A percentile compares a stretch with the other conserved stretches of the same genome.
phyloP scores from a whole-genome alignment of 208 protist species.

The Acanthamoeba castellanii region DNA sequence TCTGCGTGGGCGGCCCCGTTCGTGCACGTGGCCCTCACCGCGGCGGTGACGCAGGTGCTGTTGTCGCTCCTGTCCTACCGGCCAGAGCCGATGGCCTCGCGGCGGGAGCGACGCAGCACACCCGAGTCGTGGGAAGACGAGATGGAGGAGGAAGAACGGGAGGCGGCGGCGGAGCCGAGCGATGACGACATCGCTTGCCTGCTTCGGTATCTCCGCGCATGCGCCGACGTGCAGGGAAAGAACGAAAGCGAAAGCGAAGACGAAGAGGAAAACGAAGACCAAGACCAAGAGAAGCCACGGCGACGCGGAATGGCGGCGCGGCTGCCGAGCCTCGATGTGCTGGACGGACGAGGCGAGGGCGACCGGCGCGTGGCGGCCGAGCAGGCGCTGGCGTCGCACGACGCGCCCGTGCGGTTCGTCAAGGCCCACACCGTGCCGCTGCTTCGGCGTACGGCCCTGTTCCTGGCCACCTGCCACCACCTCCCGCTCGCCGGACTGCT shows the following conservation, averaged over 20 bases:
- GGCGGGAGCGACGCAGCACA: neutral
- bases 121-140: neutral
- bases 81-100: neutral
- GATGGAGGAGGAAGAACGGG: neutral
- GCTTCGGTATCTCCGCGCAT: neutral
- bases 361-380: neutral
- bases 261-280: neutral
- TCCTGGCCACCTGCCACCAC: neutral
- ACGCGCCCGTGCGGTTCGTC: neutral
- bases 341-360: neutral
- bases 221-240: neutral
- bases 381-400: neutral
- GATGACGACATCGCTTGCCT: neutral
- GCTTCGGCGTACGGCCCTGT: constrained; percentile 6
- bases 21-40: neutral
- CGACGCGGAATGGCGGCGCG: neutral
- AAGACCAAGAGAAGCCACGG: neutral
- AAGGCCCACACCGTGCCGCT: constrained; percentile 4
- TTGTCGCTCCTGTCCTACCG: neutral
- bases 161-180: neutral
- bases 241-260: neutral
- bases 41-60: constrained; percentile 6
- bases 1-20: neutral
- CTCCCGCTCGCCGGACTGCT: neutral
- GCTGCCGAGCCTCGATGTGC: constrained; percentile 24